Evolutionary conservation across 2,329 filamentous ascomycete species (phyloP).

Genomic region (Beauveria pseudobassiana): DNA sequence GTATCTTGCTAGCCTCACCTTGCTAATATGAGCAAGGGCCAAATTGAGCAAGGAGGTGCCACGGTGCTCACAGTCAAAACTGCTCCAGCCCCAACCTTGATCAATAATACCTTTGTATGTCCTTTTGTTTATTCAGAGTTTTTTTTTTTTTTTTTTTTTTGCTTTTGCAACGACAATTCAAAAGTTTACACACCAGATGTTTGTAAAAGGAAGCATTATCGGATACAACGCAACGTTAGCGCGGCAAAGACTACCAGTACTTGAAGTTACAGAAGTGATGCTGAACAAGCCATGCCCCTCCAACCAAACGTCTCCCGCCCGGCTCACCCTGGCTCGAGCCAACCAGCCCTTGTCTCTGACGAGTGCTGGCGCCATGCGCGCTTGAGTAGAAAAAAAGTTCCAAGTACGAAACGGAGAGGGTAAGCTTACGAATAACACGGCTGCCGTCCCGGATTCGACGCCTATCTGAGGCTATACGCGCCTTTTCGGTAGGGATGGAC

Average conservation of each 20-base stretch:
- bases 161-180: not conserved
- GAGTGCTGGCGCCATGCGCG: conserved; percentile 1
- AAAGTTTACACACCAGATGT: not conserved
- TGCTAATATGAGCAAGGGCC: not conserved
- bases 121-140: not conserved
- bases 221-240: not conserved
- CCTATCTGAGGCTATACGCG: not conserved
- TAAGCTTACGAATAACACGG: not conserved
- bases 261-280: not conserved
- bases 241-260: not conserved
- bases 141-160: not conserved
- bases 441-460: no score
- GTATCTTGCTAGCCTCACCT: not conserved
- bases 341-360: not conserved
- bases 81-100: no score
- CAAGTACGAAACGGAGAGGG: not conserved
- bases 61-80: no score
- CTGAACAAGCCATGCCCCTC: not conserved
- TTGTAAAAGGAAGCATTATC: not conserved
- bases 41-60: not conserved
- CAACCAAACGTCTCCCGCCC: not conserved
- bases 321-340: not conserved
- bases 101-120: not conserved
- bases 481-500: not conserved
- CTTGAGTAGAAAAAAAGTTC: not conserved